Base-by-base conservation (phyloP, 1,284 basidiomycete species). In the Ceraceosorus bombacis region DNA sequence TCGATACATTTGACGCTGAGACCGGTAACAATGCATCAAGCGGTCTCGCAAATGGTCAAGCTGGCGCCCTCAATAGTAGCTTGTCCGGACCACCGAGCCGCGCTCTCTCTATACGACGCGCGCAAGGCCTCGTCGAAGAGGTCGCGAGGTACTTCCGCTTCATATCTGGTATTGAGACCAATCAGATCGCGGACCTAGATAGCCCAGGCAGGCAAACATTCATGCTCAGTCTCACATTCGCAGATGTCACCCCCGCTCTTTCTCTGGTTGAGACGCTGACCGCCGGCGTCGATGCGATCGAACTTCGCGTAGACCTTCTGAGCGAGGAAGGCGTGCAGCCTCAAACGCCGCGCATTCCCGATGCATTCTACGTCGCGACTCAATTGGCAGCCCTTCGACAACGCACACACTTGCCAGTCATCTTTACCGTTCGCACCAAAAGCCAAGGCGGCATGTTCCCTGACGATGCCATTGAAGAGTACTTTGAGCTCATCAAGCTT, bases 401-500 rank as follows among this genome's bases (percentile, higher is more conserved):
- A 55, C 82, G 82, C 10, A 89, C 90, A 0, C 81, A 82, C 1
- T 82, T 98, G 2, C 94, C 95, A 0, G 85, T 97, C 66, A 86
- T 98, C 59, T 97, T 87, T 80, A 95, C 93, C 0, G 88, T 95
- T 37, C 83, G 94, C 36, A 93, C 90, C 3, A 82, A 83, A 39
- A 84, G 87, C 0, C 93, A 98, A 78, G 94, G 94, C 49, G 94
- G 95, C 5, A 85, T 87, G 51, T 94, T 92, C 82, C 92, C 93
- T 0, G 88, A 94, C 71, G 81, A 83, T 43, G 84, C 84, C 0
- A 81, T 85, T 59, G 83, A 86, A 56, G 87, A 88, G 62, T 89
- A 88, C 43, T 85, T 88, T 64, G 85, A 86, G 49, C 83, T 97
- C 12, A 82, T 95, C 74, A 81, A 85, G 54, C 82, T 93, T 40